Evolutionary conservation across 495 filamentous ascomycete species (phyloP), one percentile per base, ranked within the genome.

Genomic region (Lichina pygmaea): DNA sequence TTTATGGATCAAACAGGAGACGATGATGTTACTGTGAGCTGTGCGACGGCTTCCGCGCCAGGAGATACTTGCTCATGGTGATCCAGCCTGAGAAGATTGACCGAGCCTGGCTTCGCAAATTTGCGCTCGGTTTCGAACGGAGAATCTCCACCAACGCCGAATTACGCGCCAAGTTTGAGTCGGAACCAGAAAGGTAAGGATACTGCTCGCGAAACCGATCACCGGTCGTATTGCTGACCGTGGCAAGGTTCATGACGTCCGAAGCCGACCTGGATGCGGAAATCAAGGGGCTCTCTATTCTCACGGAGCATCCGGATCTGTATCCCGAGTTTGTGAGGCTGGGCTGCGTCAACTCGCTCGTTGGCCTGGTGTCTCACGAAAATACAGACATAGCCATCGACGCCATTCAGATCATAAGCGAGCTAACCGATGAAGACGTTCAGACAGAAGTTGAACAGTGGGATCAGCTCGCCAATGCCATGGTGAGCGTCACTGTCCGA

Each of bases 351-450:
- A 74, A 59, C 0, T 81, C 76, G 13, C 60, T 99, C 46, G 80
- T 93, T 0, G 69, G 73, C 0, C 58, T 99, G 43, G 61, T 99
- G 30, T 76, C 86, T 7, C 89, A 95, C 55, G 89, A 99, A 53
- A 99, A 99, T 59, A 82, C 86, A 2, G 89, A 99, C 58, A 92
- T 99, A 50, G 85, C 89, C 7, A 93, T 94, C 50, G 82, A 77
- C 53, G 79, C 76, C 0, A 73, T 94, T 6, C 83, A 95, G 56
- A 85, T 93, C 38, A 75, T 99, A 45, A 72, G 72, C 48, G 89
- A 99, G 65, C 60, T 99, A 50, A 93, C 83, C 13, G 89, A 93
- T 55, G 86, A 95, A 54, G 89, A 94, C 57, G 82, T 94, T 2
- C 68, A 78, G 39, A 84, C 84, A 6, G 73, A 80, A 46, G 75